A percentile compares a stretch with the other conserved stretches of the same genome.
These are phyloP conservation scores for Solanum sitiens DNA, from an alignment of 257 asterid genomes.

Conservation along the genomic window DNA sequence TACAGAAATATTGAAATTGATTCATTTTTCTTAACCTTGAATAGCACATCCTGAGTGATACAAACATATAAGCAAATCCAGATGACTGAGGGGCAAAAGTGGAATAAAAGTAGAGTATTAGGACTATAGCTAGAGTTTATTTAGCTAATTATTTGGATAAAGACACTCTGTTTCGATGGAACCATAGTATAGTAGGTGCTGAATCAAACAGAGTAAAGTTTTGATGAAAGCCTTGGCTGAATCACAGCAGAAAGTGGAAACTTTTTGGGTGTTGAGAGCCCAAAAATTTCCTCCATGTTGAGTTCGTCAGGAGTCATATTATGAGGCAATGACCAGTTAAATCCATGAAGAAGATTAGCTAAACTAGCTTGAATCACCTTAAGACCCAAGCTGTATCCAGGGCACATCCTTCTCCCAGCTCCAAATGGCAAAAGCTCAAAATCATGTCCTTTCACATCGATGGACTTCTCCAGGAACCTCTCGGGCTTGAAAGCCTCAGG, in stretches of 20 bases:
- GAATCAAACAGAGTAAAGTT: slow-evolving; percentile 16
- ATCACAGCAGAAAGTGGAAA: slow-evolving; percentile 17
- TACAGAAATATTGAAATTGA: too few relatives aligned
- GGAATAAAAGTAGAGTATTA: too few relatives aligned
- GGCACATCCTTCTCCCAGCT: slow-evolving; percentile 43
- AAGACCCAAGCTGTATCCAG: slow-evolving; percentile 29
- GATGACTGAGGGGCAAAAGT: too few relatives aligned
- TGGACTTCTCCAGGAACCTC: slow-evolving; percentile 23
- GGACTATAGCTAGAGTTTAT: too few relatives aligned
- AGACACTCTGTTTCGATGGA: too few relatives aligned
- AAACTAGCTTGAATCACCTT: slow-evolving; percentile 28
- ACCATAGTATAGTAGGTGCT: neutral
- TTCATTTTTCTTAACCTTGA: too few relatives aligned
- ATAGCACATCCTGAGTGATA: too few relatives aligned
- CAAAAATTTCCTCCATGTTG: slow-evolving; percentile 31
- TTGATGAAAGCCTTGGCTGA: slow-evolving; percentile 29
- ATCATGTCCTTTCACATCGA: slow-evolving; percentile 28
- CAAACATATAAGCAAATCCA: too few relatives aligned
- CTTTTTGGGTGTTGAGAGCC: slow-evolving; percentile 32
- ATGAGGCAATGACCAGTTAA: slow-evolving; percentile 20
- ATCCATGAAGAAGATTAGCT: slow-evolving; percentile 37
- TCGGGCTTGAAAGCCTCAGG: slow-evolving; percentile 28
- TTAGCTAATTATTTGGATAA: too few relatives aligned
- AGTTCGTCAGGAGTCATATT: slow-evolving; percentile 16
- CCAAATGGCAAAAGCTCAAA: slow-evolving; percentile 34